Base-by-base conservation (phyloP, 2,329 filamentous ascomycete species). In the Calycina herbarum region DNA sequence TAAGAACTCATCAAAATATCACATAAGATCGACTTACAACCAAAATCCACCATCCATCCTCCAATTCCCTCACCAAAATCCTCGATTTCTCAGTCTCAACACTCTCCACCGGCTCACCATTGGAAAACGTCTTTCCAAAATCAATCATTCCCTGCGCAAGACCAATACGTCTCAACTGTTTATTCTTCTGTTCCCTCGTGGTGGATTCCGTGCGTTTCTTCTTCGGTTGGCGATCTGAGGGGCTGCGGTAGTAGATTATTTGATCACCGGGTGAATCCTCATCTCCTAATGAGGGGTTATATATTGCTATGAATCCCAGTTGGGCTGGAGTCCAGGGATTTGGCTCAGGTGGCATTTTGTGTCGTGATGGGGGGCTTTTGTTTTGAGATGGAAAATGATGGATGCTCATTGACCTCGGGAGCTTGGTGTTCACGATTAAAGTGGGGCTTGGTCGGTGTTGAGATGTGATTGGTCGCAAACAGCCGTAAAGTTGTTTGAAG, bases 61-160 rank as follows among this genome's bases (percentile, higher is more conserved):
- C 94, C 69, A 99, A 79, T 80, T 99, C 93, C 73, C 93, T 88
- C 57, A 97, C 80, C 40, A 98, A 83, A 40, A 97, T 89, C 38
- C 94, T 86, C 60, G 90, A 88, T 80, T 92, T 95, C 73, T 97
- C 92, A 0, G 95, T 98, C 75, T 99, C 95, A 66, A 99, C 89
- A 10, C 88, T 88, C 73, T 97, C 92, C 48, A 97, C 86, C 1
- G 91, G 78, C 70, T 89, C 83, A 66, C 89, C 92, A 67, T 87
- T 85, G 1, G 94, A 91, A 78, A 99, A 99, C 73, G 89, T 94
- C 75, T 89, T 90, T 73, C 92, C 91, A 80, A 99, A 99, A 76
- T 89, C 91, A 66, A 96, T 90, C 90, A 98, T 97, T 76, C 94
- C 95, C 80, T 99, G 95, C 51, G 95, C 95, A 69, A 99, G 86